These are phyloP conservation scores for Talaromyces nanjingensis DNA, from an alignment of 495 filamentous ascomycete species.

Conservation along the genomic window DNA sequence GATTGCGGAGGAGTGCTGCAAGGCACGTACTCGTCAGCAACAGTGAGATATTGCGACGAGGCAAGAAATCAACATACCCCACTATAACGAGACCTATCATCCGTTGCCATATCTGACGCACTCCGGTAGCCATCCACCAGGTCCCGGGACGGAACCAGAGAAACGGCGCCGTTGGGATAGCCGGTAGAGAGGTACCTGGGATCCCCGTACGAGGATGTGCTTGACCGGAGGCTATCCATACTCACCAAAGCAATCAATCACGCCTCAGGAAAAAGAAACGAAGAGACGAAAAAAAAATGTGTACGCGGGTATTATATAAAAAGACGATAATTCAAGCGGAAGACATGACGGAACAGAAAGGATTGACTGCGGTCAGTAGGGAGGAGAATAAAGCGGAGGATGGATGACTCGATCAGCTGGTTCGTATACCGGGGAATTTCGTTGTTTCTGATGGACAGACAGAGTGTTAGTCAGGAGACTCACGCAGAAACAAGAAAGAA, in stretches of 20 bases:
- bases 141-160: conserved; percentile 30
- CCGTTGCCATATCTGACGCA: conserved; percentile 25
- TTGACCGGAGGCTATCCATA: conserved; percentile 34
- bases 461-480: background rate
- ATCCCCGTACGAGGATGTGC: conserved; percentile 42
- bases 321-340: background rate
- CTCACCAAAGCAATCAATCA: conserved; percentile 26
- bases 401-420: background rate
- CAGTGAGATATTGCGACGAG: background rate
- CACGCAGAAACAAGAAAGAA: background rate
- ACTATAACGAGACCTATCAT: conserved; percentile 31
- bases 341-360: conserved; percentile 10
- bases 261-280: background rate
- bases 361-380: conserved; percentile 11
- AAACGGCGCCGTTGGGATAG: conserved; percentile 29
- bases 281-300: background rate
- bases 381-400: background rate
- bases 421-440: background rate
- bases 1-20: conserved; percentile 22
- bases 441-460: background rate
- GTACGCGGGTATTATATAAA: background rate
- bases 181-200: conserved; percentile 34
- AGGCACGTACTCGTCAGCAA: conserved; percentile 13
- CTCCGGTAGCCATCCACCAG: conserved; percentile 43
- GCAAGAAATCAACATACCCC: conserved; percentile 27